phyloP scores from a whole-genome alignment of 495 filamentous ascomycete species.

The Hapsidospora chrysogenum region DNA sequence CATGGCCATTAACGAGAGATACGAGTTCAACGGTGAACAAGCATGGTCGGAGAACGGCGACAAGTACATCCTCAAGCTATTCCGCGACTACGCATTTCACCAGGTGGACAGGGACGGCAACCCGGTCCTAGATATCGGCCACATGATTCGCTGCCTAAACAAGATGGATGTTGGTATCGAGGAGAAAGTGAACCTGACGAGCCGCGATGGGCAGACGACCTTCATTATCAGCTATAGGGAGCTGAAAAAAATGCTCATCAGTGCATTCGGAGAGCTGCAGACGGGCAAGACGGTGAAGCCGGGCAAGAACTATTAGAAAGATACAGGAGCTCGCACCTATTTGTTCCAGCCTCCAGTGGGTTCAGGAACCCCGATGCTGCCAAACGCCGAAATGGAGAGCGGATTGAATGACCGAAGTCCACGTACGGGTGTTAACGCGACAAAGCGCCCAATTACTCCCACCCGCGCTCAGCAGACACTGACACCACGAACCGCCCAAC shows the following conservation, averaged over 20 bases:
- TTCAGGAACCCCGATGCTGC: no score
- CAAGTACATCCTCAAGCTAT: constrained; percentile 80
- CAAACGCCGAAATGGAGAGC: no score
- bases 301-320: not conserved
- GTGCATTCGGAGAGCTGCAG: constrained; percentile 60
- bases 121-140: constrained; percentile 66
- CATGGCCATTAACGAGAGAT: constrained; percentile 71
- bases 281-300: constrained; percentile 6
- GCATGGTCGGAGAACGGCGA: constrained; percentile 83
- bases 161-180: constrained; percentile 84
- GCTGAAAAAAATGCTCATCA: constrained; percentile 59
- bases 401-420: no score
- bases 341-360: no score
- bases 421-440: no score
- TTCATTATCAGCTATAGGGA: constrained; percentile 81
- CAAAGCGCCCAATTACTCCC: no score
- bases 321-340: no score
- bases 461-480: no score
- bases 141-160: constrained; percentile 69
- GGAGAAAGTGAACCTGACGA: constrained; percentile 72
- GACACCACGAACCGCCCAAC: no score
- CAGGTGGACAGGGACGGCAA: constrained; percentile 72
- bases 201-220: constrained; percentile 71
- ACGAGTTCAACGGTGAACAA: constrained; percentile 56
- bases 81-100: constrained; percentile 95